Conservation (phyloP, 768 basidiomycete genomes). For the Lactarius sanguifluus region DNA sequence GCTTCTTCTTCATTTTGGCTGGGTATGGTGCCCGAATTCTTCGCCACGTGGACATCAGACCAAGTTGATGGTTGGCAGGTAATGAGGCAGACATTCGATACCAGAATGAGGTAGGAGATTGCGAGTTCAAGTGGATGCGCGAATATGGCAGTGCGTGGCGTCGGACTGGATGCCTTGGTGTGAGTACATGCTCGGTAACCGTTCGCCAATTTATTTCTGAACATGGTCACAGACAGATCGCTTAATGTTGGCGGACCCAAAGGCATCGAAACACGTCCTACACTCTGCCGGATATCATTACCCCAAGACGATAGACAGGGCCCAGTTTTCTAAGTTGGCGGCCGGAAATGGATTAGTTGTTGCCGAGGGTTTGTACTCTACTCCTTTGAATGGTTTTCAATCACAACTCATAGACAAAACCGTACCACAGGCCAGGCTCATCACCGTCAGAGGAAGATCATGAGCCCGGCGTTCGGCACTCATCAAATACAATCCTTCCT, state of each 20-base stretch:
- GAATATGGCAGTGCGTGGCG: conserved; percentile 32
- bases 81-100: background rate
- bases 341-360: conserved; percentile 29
- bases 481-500: conserved; percentile 32
- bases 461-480: conserved; percentile 33
- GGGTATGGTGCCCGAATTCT: background rate
- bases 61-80: background rate
- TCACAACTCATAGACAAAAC: background rate
- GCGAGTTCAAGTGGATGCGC: conserved; percentile 26
- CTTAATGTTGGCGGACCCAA: conserved; percentile 6
- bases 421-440: conserved; percentile 28
- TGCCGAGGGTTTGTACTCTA: conserved; percentile 24
- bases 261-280: conserved; percentile 34
- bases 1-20: background rate
- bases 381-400: background rate
- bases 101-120: conserved; percentile 30
- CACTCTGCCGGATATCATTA: conserved; percentile 35
- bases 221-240: conserved; percentile 16
- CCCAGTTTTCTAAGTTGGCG: conserved; percentile 24
- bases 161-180: conserved; percentile 30
- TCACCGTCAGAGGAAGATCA: conserved; percentile 32
- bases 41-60: background rate
- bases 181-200: conserved; percentile 13
- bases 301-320: conserved; percentile 12
- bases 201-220: conserved; percentile 3